Conservation (phyloP, 805 yeast genomes). For the Candida insectorum region DNA sequence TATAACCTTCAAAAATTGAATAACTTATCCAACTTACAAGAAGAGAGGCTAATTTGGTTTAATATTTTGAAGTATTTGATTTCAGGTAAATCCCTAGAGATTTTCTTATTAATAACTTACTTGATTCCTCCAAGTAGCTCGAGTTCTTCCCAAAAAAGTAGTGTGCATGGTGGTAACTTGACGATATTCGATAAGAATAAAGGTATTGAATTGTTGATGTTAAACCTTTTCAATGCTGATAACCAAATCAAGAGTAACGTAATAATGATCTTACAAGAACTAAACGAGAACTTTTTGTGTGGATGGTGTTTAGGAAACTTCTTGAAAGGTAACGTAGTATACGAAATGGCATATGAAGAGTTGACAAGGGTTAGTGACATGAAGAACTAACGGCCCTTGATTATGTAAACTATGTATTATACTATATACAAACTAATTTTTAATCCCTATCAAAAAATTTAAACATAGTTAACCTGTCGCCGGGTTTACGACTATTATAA, state of each 20-base stretch:
- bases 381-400: neutral
- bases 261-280: constrained; percentile 41
- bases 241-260: constrained; percentile 37
- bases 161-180: constrained; percentile 36
- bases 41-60: constrained; percentile 35
- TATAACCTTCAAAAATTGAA: constrained; percentile 38
- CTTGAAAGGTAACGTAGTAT: constrained; percentile 34
- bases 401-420: no score
- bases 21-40: constrained; percentile 15
- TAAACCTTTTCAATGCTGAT: constrained; percentile 41
- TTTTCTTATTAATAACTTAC: constrained; percentile 36
- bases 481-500: constrained; percentile 53
- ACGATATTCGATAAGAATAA: constrained; percentile 43
- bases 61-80: constrained; percentile 40
- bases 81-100: constrained; percentile 39
- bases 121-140: constrained; percentile 40
- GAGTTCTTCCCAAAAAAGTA: constrained; percentile 34
- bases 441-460: constrained; percentile 18
- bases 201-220: constrained; percentile 39
- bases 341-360: constrained; percentile 39
- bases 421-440: no score
- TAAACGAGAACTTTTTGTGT: constrained; percentile 40
- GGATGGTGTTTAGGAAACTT: constrained; percentile 43
- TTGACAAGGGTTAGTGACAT: constrained; percentile 11
- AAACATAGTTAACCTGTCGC: constrained; percentile 46